Conservation (phyloP, 2,329 filamentous ascomycete species). For the Ceratocystis eucalypticola region DNA sequence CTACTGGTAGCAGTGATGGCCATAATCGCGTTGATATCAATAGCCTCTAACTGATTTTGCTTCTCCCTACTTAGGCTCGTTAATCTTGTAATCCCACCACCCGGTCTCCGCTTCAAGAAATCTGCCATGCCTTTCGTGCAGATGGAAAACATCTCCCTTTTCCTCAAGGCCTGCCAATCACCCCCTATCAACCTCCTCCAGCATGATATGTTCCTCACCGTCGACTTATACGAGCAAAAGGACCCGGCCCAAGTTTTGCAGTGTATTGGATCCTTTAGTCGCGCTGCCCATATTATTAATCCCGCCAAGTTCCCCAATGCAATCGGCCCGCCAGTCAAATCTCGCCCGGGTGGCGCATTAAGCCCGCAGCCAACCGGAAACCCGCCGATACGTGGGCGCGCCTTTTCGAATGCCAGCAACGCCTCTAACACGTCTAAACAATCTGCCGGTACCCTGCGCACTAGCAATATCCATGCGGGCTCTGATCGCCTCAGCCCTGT, state of each 20-base stretch:
- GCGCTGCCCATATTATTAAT: conserved; percentile 62
- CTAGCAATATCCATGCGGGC: conserved; percentile 34
- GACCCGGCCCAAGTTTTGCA: conserved; percentile 93
- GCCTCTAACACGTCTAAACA: conserved; percentile 35
- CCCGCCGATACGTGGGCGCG: conserved; percentile 35
- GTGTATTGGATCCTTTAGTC: conserved; percentile 81
- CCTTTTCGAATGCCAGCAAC: conserved; percentile 45
- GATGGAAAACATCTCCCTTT: conserved; percentile 98
- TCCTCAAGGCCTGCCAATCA: conserved; percentile 74
- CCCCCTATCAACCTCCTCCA: conserved; percentile 76
- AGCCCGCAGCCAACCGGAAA: conserved; percentile 54
- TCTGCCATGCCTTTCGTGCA: conserved; percentile 96
- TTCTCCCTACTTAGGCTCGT: conserved; percentile 45
- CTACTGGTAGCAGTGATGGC: neutral
- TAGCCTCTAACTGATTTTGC: neutral
- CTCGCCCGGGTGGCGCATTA: conserved; percentile 39
- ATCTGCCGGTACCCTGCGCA: conserved; percentile 34
- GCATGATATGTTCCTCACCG: conserved; percentile 92
- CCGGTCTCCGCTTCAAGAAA: conserved; percentile 77
- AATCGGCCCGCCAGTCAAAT: conserved; percentile 53
- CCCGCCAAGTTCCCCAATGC: conserved; percentile 59
- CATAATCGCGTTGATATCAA: neutral
- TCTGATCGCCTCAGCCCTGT: conserved; percentile 46
- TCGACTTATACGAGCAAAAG: conserved; percentile 90
- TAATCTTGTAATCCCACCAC: conserved; percentile 63